These are phyloP conservation scores for Pestalotiopsis sp. DNA, from an alignment of 2,329 filamentous ascomycete genomes.

Conservation along the genomic window DNA sequence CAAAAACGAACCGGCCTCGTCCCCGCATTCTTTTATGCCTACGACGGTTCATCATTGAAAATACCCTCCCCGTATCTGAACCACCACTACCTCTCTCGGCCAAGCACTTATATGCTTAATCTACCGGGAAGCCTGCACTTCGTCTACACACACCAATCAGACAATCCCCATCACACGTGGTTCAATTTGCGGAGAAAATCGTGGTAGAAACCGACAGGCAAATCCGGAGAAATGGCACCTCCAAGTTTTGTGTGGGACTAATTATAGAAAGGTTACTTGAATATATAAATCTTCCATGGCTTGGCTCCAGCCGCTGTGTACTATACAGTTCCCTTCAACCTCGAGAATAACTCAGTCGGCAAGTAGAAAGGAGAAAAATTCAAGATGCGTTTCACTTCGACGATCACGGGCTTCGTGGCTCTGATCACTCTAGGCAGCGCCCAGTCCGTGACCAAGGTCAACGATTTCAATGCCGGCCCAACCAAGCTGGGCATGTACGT, in stretches of 20 bases:
- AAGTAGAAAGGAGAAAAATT: not conserved
- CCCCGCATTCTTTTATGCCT: not conserved
- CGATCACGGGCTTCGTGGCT: slow-evolving; percentile 23
- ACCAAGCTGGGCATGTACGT: slow-evolving; percentile 36
- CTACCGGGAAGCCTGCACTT: not conserved
- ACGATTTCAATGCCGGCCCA: slow-evolving; percentile 32
- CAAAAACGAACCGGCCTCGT: not conserved
- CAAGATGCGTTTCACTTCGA: slow-evolving; percentile 10
- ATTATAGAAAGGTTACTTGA: not conserved
- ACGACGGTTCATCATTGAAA: not conserved
- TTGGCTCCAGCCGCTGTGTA: not conserved
- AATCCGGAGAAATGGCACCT: not conserved
- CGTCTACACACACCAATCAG: not conserved
- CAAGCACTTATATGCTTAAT: not conserved
- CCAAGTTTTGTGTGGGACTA: not conserved
- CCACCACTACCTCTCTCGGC: too few relatives aligned
- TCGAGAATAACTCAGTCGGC: not conserved
- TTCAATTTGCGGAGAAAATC: not conserved
- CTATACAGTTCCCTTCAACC: not conserved
- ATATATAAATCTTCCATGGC: not conserved
- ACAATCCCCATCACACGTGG: not conserved
- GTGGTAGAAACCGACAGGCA: not conserved
- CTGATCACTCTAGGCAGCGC: slow-evolving; percentile 26
- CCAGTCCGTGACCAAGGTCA: slow-evolving; percentile 30
- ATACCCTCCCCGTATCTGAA: not conserved